These are phyloP conservation scores for Trichocladium uniseriatum DNA, from an alignment of 495 filamentous ascomycete species.

Conservation along the genomic window DNA sequence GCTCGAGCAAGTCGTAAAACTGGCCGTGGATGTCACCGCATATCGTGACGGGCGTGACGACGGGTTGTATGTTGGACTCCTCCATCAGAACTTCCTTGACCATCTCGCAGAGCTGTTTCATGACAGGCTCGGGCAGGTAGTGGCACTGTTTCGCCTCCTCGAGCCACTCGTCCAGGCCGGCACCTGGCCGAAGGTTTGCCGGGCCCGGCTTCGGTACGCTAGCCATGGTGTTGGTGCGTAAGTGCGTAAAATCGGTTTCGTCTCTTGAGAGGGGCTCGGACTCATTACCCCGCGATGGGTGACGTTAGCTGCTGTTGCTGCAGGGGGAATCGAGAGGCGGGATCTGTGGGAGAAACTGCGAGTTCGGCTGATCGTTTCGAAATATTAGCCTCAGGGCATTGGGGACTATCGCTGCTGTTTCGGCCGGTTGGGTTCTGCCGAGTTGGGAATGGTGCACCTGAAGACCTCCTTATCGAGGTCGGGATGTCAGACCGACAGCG, in stretches of 20 bases:
- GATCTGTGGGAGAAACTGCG: too few relatives aligned
- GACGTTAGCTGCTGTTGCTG: too few relatives aligned
- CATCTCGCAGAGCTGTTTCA: conserved; percentile 98
- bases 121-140: conserved; percentile 86
- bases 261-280: neutral
- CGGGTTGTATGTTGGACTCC: conserved; percentile 97
- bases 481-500: too few relatives aligned
- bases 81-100: conserved; percentile 99
- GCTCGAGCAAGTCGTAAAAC: conserved; percentile 95
- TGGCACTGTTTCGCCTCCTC: conserved; percentile 92
- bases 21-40: conserved; percentile 98
- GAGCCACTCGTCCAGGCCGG: conserved; percentile 93
- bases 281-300: too few relatives aligned
- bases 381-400: too few relatives aligned
- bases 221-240: conserved; percentile 19
- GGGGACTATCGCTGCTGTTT: too few relatives aligned
- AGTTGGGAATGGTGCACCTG: too few relatives aligned
- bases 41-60: conserved; percentile 91
- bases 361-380: too few relatives aligned
- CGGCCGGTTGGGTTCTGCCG: too few relatives aligned
- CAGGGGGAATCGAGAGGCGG: too few relatives aligned
- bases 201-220: conserved; percentile 72
- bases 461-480: too few relatives aligned
- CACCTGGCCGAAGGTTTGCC: conserved; percentile 68
- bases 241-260: neutral